Conservation (phyloP, 345 rosid genomes). For the Chamaenerion angustifolium region DNA sequence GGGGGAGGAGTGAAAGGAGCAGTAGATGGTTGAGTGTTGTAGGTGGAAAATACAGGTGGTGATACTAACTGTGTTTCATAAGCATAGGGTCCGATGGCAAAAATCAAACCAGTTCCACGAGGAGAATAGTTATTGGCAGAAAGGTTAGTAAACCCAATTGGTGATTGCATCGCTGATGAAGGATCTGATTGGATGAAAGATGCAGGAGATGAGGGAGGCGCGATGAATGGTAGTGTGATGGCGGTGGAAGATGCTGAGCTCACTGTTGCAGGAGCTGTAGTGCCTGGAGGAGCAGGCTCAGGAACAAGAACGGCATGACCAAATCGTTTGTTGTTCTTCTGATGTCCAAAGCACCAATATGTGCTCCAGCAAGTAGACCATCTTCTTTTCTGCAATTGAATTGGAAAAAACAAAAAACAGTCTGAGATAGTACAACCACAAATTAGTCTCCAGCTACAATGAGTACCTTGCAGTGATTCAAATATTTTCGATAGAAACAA, state of each 20-base stretch:
- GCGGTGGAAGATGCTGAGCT: conserved; percentile 40
- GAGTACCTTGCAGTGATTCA: neutral
- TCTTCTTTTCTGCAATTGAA: conserved; percentile 53
- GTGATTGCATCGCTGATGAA: conserved; percentile 69
- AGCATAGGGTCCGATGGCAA: conserved; percentile 82
- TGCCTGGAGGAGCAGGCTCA: conserved; percentile 33
- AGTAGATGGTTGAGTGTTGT: conserved; percentile 85
- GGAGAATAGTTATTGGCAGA: conserved; percentile 51
- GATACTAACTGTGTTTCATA: conserved; percentile 93
- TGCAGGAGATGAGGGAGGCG: conserved; percentile 97
- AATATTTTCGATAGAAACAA: too few species aligned
- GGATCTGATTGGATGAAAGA: conserved; percentile 81
- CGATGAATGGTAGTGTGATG: conserved; percentile 51
- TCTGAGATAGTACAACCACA: neutral
- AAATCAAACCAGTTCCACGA: conserved; percentile 59
- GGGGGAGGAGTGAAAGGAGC: conserved; percentile 95
- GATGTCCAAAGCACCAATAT: conserved; percentile 74
- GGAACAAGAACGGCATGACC: conserved; percentile 78
- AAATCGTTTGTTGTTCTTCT: conserved; percentile 58
- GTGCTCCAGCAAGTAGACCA: conserved; percentile 80
- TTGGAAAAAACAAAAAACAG: neutral
- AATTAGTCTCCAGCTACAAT: neutral
- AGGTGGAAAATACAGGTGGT: conserved; percentile 88
- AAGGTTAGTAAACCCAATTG: conserved; percentile 42
- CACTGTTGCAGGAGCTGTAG: conserved; percentile 23